Evolutionary conservation across 805 yeast genomes (phyloP).

Genomic region (Candida arabinofermentans): DNA sequence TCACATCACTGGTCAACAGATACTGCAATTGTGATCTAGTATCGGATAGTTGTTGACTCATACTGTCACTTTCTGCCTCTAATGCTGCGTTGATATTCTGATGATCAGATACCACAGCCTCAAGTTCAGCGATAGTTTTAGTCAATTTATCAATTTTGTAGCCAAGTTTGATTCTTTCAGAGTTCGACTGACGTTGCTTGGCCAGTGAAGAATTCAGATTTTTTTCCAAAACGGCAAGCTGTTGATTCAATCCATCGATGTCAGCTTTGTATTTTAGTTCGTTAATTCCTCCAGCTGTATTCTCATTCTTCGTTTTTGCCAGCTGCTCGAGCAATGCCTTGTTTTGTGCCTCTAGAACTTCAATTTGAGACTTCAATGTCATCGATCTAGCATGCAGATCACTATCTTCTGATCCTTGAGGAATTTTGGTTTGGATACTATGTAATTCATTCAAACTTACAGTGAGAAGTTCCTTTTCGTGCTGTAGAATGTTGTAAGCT

Average conservation of each 20-base stretch:
- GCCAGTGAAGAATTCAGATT: conserved; percentile 12
- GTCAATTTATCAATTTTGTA: conserved; percentile 36
- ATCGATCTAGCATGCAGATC: neutral
- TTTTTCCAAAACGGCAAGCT: conserved; percentile 3
- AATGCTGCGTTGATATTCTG: conserved; percentile 26
- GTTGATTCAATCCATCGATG: conserved; percentile 2
- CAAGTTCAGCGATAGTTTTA: conserved; percentile 13
- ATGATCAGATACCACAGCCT: conserved; percentile 11
- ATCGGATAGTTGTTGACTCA: conserved; percentile 27
- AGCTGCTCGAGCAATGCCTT: neutral
- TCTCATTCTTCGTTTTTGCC: conserved; percentile 4
- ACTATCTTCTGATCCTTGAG: too few species aligned
- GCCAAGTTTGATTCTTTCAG: conserved; percentile 26
- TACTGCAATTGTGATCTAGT: conserved; percentile 8
- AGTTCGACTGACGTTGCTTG: conserved; percentile 13
- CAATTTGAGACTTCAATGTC: neutral
- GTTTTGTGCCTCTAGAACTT: neutral
- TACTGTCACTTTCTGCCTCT: conserved; percentile 39
- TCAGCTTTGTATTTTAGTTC: neutral
- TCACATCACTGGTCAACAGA: conserved; percentile 33
- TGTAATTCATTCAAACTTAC: neutral
- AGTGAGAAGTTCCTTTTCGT: too few species aligned
- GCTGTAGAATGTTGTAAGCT: too few species aligned
- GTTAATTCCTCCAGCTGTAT: too few species aligned
- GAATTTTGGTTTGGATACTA: too few species aligned